Base-by-base conservation (phyloP, 2,329 filamentous ascomycete genomes). In the Trichoderma semiorbis region DNA sequence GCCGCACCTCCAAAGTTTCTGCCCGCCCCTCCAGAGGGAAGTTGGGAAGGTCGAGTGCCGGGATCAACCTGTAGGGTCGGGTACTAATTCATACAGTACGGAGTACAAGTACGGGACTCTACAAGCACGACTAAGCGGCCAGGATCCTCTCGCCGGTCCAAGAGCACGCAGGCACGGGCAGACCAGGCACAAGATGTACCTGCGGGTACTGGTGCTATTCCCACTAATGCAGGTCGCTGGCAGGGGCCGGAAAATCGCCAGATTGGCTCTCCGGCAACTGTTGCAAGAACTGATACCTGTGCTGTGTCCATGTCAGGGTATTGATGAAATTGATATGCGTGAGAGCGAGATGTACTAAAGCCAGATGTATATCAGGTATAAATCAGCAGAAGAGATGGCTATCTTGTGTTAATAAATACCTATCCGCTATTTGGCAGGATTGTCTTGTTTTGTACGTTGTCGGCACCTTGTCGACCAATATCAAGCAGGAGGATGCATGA, bases 211-310 rank as follows among this genome's bases (percentile, higher is more conserved):
- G 18, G 28, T 36, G 57, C 39, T 53, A 69, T 39, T 69, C 32
- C 43, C 66, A 39, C 66, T 69, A 69, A 69, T 69, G 66, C 66
- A 69, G 66, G 66, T 69, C 66, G 43, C 57, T 69, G 39, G 66
- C 47, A 69, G 28, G 66, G 57, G 28, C 66, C 66, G 66, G 66
- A 53, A 61, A 36, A 53, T 62, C 66, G 30, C 57, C 39, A 69
- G 28, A 47, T 43, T 47, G 65, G 65, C 32, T 26, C 53, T 32
- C 24, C 18, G 55, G 24, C 18, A 28, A 12, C 55, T 58, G 55
- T 32, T 58, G 26, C 4, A n/a, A 57, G 5, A 57, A 43, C 4
- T 18, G 18, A 18, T 18, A 7, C 16, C 16, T n/a, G 7, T 6
- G 39, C 39, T 10, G 18, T 21, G n/a, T 39, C 36, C 7, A 39